Base-by-base conservation (phyloP, 768 basidiomycete genomes). In the Mycena galopus region DNA sequence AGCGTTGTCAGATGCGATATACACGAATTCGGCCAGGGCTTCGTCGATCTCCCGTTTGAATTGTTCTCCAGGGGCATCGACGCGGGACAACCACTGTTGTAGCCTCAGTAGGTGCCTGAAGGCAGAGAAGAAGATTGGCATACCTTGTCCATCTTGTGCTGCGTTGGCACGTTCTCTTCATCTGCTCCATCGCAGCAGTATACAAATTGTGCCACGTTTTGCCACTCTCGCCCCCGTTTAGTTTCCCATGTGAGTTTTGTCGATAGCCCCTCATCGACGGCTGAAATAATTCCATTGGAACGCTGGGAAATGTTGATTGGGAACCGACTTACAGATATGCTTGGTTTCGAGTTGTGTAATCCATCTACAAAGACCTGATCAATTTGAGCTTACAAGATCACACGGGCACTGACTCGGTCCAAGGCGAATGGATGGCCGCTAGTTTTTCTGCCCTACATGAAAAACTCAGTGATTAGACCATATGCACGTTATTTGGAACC, bases 201-300 rank as follows among this genome's bases (percentile, higher is more conserved):
- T 5, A 93, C 87, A 76, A 95, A 81, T 59, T 90, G 89, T 0
- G 93, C 92, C 37, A 96, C 82, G 71, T 90, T 89, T 75, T 94
- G 92, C 82, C 93, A 96, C 78, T 93, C 90, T 33, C 91, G 88
- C n/a, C 90, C 94, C 27, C 93, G 90, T 71, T 83, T 89, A 27
- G 85, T 88, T 61, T 94, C 91, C 86, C 92, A 92, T 55, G 87
- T 80, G 57, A 96, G 84, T 47, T 85, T 81, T 35, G 84, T 77
- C 1, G 85, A 82, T 23, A 96, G 86, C 21, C 93, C 93, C 17
- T 84, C 88, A 0, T 91, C 88, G 17, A 84, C 81, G n/a, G 83
- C 78, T 59, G 94, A 85, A 77, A 91, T 91, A 72, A 85, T 85
- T 42, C 83, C 12, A 56, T 21, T 53, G 47, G 25, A 29, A 47